phyloP scores from a whole-genome alignment of 805 yeast species.

The Isabelozyma pseudorhagii region DNA sequence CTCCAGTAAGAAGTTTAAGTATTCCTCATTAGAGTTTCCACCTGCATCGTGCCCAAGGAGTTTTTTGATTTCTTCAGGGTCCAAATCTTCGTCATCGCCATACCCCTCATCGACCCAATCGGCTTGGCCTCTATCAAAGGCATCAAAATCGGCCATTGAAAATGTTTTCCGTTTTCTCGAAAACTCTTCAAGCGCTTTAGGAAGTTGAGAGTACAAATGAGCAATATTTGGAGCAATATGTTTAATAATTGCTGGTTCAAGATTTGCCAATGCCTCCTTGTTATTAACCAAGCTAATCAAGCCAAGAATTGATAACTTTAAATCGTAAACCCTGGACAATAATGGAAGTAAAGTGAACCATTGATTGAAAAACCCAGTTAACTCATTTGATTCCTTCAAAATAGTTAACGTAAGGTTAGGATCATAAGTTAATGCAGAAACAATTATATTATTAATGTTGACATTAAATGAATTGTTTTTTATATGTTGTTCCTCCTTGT shows the following conservation, averaged over 20 bases:
- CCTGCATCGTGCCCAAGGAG: slow-evolving; percentile 4
- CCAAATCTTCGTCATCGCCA: slow-evolving; percentile 3
- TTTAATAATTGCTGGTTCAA: slow-evolving; percentile 22
- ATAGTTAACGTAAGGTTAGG: slow-evolving; percentile 50
- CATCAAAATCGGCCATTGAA: slow-evolving; percentile 36
- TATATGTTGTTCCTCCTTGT: slow-evolving; percentile 27
- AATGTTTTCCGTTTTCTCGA: slow-evolving; percentile 57
- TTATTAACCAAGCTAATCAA: slow-evolving; percentile 45
- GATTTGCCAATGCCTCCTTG: slow-evolving; percentile 10
- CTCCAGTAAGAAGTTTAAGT: slow-evolving; percentile 21
- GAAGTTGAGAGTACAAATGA: slow-evolving; percentile 55
- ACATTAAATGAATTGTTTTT: slow-evolving; percentile 41
- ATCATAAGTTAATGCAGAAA: slow-evolving; percentile 63
- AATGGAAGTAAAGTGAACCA: slow-evolving; percentile 64
- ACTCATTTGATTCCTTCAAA: slow-evolving; percentile 43
- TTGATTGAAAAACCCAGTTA: slow-evolving; percentile 50
- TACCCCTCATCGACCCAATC: slow-evolving; percentile 5
- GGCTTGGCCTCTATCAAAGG: slow-evolving; percentile 11
- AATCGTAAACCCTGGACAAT: slow-evolving; percentile 71
- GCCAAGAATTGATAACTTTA: slow-evolving; percentile 73
- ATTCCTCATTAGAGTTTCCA: slow-evolving; percentile 17
- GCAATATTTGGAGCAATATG: slow-evolving; percentile 53
- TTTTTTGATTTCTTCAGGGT: neutral
- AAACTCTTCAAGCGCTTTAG: slow-evolving; percentile 64
- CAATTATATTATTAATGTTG: slow-evolving; percentile 56